Conservation (phyloP, 2,329 filamentous ascomycete species). For the Aspergillus nomiae region DNA sequence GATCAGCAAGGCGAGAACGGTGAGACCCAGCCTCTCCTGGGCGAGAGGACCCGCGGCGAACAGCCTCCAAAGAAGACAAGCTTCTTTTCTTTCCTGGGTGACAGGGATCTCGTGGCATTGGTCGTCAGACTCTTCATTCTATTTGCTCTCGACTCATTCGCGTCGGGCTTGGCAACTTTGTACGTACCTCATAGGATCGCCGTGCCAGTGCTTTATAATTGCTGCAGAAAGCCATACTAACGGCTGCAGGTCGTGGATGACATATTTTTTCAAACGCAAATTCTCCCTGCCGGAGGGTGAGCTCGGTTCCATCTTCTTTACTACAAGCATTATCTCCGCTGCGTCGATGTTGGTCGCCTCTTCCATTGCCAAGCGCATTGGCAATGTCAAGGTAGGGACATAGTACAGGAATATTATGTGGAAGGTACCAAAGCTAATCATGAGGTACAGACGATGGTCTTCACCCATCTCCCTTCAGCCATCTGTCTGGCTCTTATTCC, state of each 20-base stretch:
- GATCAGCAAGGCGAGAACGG: slow-evolving; percentile 22
- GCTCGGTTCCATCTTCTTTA: slow-evolving; percentile 57
- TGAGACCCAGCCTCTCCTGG: slow-evolving; percentile 41
- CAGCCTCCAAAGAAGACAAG: slow-evolving; percentile 30
- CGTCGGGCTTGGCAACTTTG: slow-evolving; percentile 68
- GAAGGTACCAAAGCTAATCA: background rate
- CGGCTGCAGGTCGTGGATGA: slow-evolving; percentile 49
- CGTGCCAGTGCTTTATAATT: slow-evolving; percentile 27
- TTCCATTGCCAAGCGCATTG: slow-evolving; percentile 67
- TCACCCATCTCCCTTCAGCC: slow-evolving; percentile 70
- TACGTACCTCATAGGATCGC: slow-evolving; percentile 38
- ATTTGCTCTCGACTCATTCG: slow-evolving; percentile 69
- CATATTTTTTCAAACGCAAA: slow-evolving; percentile 59
- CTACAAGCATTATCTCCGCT: slow-evolving; percentile 46
- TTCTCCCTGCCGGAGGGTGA: slow-evolving; percentile 56
- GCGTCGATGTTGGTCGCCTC: slow-evolving; percentile 53
- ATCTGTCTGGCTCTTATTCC: slow-evolving; percentile 67
- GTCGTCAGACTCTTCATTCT: slow-evolving; percentile 62
- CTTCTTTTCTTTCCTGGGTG: slow-evolving; percentile 59
- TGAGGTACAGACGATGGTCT: slow-evolving; percentile 68
- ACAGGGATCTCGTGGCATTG: slow-evolving; percentile 44
- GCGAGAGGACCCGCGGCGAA: slow-evolving; percentile 15
- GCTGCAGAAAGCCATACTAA: slow-evolving; percentile 12
- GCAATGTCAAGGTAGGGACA: slow-evolving; percentile 48
- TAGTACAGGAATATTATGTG: background rate